phyloP scores from a whole-genome alignment of 2,329 filamentous ascomycete species.

The Aspergillus sp. region DNA sequence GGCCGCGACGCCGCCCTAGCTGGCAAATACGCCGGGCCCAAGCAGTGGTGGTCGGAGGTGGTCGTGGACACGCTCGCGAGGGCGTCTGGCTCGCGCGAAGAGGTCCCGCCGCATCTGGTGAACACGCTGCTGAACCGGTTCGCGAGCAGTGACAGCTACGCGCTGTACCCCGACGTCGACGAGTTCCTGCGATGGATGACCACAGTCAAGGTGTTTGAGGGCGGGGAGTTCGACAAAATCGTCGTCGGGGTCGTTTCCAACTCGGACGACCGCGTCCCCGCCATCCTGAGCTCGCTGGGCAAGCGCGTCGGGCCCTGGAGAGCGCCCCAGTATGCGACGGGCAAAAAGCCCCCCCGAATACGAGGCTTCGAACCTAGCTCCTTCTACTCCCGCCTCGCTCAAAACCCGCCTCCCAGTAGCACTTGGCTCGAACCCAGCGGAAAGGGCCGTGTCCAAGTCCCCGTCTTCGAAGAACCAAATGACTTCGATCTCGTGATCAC shows the following conservation, averaged over 20 bases:
- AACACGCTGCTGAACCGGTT: conserved; percentile 30
- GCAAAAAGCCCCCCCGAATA: conserved; percentile 17
- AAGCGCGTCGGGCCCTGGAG: conserved; percentile 26
- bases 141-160: conserved; percentile 31
- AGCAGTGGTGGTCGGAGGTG: conserved; percentile 38
- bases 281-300: conserved; percentile 31
- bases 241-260: conserved; percentile 38
- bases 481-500: conserved; percentile 39
- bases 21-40: conserved; percentile 28
- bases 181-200: conserved; percentile 28
- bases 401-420: too few species aligned
- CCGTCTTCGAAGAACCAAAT: conserved; percentile 3
- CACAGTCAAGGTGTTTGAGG: conserved; percentile 3
- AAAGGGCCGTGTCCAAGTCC: too few species aligned
- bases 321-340: conserved; percentile 21
- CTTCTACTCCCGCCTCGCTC: not conserved
- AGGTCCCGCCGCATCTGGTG: conserved; percentile 23
- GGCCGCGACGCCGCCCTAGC: conserved; percentile 30
- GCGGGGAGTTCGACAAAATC: conserved; percentile 22
- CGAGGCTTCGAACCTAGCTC: conserved; percentile 12
- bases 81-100: not conserved
- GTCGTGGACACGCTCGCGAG: conserved; percentile 18
- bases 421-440: too few species aligned
- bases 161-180: conserved; percentile 30
- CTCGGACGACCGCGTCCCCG: conserved; percentile 36